Base-by-base conservation (phyloP, 1,139 yeast genomes). In the Eremothecium gossypii region DNA sequence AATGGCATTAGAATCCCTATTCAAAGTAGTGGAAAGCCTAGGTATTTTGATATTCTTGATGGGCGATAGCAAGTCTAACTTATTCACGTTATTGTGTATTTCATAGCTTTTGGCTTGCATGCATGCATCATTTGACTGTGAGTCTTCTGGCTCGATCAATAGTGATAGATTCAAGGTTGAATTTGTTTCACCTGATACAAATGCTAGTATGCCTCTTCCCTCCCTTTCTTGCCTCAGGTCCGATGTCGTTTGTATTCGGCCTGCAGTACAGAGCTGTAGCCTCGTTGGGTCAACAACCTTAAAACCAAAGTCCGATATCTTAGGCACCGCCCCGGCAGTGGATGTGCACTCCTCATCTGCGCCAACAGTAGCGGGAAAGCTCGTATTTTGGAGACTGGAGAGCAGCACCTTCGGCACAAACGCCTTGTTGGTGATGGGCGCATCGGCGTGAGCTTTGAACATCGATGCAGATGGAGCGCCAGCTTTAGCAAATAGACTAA, bases 11-110 rank as follows among this genome's bases (percentile, higher is more conserved):
- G 60, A 44, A 27, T 40, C 39, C 31, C 57, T 48, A 11, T 51
- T 50, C 26, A 53, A 39, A 27, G 48, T 35, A 8, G 48, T 34
- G 0, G 63, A 49, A 3, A 52, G 36, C 7, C 35, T 33, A 1
- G 63, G 56, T 11, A 58, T 44, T 38, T 53, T 48, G 11, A 60
- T 55, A 33, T 43, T 43, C 40, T 57, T 58, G 7, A 59, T 39
- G n/a, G 20, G 12, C 17, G 29, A 11, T 17, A 17, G 26, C n/a
- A 27, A 14, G 11, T 27, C 39, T 11, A 36, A 36, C 33, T n/a
- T 26, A 9, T 36, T 10, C 11, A 10, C 11, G n/a, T 36, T 36
- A 4, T 7, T 10, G 17, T 12, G 14, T 10, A 27, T 11, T 13
- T 36, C 17, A 33, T 27, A 27, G 5, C 12, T 36, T 9, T 9